Base-by-base conservation (phyloP, 2,329 filamentous ascomycete genomes). In the Aureobasidium namibiae region DNA sequence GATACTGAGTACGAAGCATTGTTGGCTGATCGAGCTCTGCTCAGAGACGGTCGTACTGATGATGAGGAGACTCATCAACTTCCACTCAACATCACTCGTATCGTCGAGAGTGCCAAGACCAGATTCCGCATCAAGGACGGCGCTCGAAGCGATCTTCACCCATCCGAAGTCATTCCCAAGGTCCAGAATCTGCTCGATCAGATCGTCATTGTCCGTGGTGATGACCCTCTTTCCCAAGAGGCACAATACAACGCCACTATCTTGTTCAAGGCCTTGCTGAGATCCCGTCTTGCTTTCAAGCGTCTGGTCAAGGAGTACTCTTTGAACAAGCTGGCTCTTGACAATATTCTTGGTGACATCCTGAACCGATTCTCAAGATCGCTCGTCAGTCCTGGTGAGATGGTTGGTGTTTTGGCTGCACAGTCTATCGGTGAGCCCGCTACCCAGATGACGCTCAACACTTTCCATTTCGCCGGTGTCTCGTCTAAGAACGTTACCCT, bases 401-500 rank as follows among this genome's bases (percentile, higher is more conserved):
- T 99, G 94, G 94, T 99, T 60, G 94, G 94, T 77, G 94, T 99
- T 23, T 78, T 99, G 68, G 94, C 94, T 63, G 94, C 95, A 7
- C 94, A 99, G 76, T 99, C 94, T 33, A 99, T 99, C 71, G 94
- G 94, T 78, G 94, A 99, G 75, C 94, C 94, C 41, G 95, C 94
- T 23, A 99, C 94, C 1, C 94, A 99, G 80, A 99, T 99, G 94
- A 99, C 94, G 1, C 78, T 99, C 62, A 99, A 99, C 78, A 99
- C 94, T 24, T 99, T 99, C 88, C 94, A 99, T 81, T 99, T 99
- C 74, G 92, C 94, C 74, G 94, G 94, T 96, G 91, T 99, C 62
- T 96, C 95, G 38, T 96, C 92, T 24, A 99, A 99, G 87, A 99
- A 99, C 81, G 92, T 99, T 59, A 99, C 94, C 0, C 86, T 99